These are phyloP conservation scores for Dothistroma pini DNA, from an alignment of 2,329 filamentous ascomycete genomes.

Conservation along the genomic window DNA sequence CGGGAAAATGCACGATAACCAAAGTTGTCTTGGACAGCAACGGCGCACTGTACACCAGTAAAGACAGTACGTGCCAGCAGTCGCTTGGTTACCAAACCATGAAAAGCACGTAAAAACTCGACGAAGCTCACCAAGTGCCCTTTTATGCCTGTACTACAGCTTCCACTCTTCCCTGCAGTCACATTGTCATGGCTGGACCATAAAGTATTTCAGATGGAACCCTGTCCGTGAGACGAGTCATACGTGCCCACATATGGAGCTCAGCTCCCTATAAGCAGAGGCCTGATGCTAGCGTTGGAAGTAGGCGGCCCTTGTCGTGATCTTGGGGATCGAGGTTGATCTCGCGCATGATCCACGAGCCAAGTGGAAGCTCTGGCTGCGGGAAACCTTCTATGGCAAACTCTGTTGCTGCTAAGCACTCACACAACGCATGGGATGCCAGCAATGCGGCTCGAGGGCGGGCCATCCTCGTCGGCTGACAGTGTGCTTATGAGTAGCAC, in stretches of 20 bases:
- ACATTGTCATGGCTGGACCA: not conserved
- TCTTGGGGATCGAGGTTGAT: slow-evolving; percentile 2
- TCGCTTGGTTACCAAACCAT: not conserved
- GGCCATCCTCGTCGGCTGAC: slow-evolving; percentile 3
- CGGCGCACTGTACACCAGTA: slow-evolving; percentile 4
- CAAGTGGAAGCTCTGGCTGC: not conserved
- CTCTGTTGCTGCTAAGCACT: slow-evolving; percentile 10
- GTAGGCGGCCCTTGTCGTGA: slow-evolving; percentile 1
- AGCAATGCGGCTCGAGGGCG: slow-evolving; percentile 2
- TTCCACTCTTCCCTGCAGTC: not conserved
- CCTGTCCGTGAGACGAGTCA: not conserved
- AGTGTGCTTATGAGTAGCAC: not conserved
- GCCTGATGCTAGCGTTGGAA: not conserved
- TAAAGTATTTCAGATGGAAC: not conserved
- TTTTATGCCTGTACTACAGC: not conserved
- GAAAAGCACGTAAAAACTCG: not conserved
- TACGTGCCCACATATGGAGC: not conserved
- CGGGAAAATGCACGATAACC: slow-evolving; percentile 4
- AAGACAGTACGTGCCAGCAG: not conserved
- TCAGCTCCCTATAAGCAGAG: not conserved
- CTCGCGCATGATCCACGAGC: slow-evolving; percentile 2
- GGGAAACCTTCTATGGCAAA: not conserved
- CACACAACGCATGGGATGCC: not conserved
- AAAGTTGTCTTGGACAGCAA: slow-evolving; percentile 3
- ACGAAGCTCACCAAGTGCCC: not conserved